Base-by-base conservation (phyloP, 371 early-diverging fungal genomes). In the Mucor indicus region DNA sequence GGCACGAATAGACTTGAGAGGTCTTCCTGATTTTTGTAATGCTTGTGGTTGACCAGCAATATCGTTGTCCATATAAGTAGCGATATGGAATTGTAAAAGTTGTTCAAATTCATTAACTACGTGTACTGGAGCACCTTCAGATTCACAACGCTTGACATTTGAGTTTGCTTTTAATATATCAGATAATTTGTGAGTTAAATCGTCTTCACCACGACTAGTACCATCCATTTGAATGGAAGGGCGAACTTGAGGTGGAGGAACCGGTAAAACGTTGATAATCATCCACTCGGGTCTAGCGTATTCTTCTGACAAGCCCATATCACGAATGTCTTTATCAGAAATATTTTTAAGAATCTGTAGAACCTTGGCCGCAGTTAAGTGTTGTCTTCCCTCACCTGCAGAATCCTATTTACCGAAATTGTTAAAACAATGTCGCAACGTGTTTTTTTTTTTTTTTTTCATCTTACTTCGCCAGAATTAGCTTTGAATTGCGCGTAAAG, bases 31-130 rank as follows among this genome's bases (percentile, higher is more conserved):
- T 69, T 86, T 96, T 62, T 99, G 99, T 46, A 93, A 67, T 13
- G 98, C 91, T 70, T 92, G 90, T 6, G 99, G 99, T 64, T 97
- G 85, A 15, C 99, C 99, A 38, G 97, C 89, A 58, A 96, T 86
- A 49, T 99, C 98, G 71, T 99, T 99, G 73, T 99, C 93, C 92
- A 99, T 98, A 56, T 92, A 90, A 19, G 99, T 99, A 3, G 99
- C 98, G 45, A 96, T 89, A 67, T 99, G 99, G 77, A 92, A 99
- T 80, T 78, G 98, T 36, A 99, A 75, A 37, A 99, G 71, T 32
- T 87, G 80, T 60, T 98, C 99, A 62, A 91, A 96, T 69, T 99
- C 99, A 38, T 85, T 83, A 25, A 98, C 82, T 51, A 98, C 87
- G 62, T 98, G 99, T 4, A 85, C 89, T 2, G 99, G 99, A 17